Evolutionary conservation across 169 alveolate species (phyloP).

Genomic region (Cyclospora cayetanensis): DNA sequence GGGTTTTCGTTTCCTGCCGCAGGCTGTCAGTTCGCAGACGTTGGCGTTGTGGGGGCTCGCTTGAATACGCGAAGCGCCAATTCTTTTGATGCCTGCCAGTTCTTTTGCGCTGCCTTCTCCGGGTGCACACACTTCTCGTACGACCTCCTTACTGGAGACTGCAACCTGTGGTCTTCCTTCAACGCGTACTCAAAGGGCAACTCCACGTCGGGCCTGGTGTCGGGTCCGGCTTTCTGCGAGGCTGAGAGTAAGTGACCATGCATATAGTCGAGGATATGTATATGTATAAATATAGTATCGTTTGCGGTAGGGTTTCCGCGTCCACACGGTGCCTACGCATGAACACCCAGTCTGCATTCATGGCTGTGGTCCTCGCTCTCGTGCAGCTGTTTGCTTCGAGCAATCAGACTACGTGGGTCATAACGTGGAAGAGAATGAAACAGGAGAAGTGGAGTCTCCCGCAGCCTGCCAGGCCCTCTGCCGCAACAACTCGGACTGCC

Average conservation of each 20-base stretch:
- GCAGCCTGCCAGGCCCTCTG: constrained; percentile 27
- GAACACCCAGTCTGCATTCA: neutral
- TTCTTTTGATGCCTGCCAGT: neutral
- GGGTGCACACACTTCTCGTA: constrained; percentile 31
- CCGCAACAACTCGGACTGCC: neutral
- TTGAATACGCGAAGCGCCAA: neutral
- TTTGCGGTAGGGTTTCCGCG: neutral
- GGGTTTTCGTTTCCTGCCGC: neutral
- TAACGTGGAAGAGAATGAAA: neutral
- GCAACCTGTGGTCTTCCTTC: constrained; percentile 18
- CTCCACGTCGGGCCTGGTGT: constrained; percentile 18
- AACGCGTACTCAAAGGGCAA: neutral
- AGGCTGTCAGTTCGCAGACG: constrained; percentile 16
- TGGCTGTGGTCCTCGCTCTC: neutral
- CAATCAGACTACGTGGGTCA: constrained; percentile 50
- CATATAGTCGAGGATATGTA: neutral
- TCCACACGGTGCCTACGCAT: neutral
- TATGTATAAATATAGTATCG: neutral
- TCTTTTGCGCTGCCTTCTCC: constrained; percentile 3
- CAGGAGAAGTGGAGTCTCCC: neutral
- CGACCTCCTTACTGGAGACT: neutral
- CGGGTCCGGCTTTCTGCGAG: constrained; percentile 30
- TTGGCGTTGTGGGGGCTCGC: constrained; percentile 12
- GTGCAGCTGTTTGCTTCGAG: constrained; percentile 12
- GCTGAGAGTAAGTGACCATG: neutral